Evolutionary conservation across 306 rosid genomes (phyloP).

Genomic region (Mucuna pruriens): DNA sequence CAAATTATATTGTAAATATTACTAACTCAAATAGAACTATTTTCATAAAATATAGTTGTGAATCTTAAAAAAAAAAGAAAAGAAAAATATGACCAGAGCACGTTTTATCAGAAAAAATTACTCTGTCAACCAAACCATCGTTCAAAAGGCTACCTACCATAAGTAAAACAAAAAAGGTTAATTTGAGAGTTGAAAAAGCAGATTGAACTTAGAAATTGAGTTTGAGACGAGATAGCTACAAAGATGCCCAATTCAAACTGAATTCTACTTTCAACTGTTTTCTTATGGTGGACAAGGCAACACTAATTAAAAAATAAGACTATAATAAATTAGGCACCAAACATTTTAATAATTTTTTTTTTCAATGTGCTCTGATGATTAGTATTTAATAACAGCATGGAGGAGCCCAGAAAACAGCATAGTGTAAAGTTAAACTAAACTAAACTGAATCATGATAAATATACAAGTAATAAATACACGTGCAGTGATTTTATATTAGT

Average conservation of each 20-base stretch:
- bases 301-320: not conserved
- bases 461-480: too few species aligned
- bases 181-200: not conserved
- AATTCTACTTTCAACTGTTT: not conserved
- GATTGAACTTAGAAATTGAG: not conserved
- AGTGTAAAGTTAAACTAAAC: too few species aligned
- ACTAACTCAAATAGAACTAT: not conserved
- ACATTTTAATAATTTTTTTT: too few species aligned
- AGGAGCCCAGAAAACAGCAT: too few species aligned
- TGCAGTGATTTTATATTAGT: too few species aligned
- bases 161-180: not conserved
- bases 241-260: constrained; percentile 21
- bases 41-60: not conserved
- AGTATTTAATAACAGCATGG: too few species aligned
- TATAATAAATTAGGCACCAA: too few species aligned
- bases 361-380: too few species aligned
- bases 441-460: too few species aligned
- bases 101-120: not conserved
- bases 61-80: not conserved
- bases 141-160: not conserved
- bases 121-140: not conserved
- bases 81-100: not conserved
- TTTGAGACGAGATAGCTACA: not conserved
- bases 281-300: not conserved
- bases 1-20: not conserved